These are phyloP conservation scores for Flammula alnicola DNA, from an alignment of 1,284 basidiomycete genomes.

Conservation along the genomic window DNA sequence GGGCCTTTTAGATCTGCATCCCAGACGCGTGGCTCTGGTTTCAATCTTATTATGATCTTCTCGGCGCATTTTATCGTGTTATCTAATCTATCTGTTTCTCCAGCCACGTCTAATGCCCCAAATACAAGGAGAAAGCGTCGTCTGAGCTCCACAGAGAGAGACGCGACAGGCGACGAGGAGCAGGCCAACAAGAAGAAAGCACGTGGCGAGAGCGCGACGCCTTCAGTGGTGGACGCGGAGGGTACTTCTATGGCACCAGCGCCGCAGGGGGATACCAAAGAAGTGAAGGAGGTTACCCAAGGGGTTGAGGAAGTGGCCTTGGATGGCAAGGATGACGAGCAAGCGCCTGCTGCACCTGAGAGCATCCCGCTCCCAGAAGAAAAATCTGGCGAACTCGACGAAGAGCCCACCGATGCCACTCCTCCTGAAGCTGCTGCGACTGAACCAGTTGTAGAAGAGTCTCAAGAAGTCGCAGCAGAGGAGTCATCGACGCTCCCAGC, in stretches of 20 bases:
- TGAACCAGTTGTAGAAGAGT: slow-evolving; percentile 1
- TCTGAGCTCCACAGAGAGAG: slow-evolving; percentile 55
- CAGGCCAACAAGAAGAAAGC: slow-evolving; percentile 51
- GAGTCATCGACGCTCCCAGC: slow-evolving; percentile 1
- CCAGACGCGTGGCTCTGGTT: slow-evolving; percentile 20
- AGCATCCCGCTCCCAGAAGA: slow-evolving; percentile 59
- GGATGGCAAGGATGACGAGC: slow-evolving; percentile 41
- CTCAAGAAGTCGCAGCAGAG: neutral
- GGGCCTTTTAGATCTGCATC: slow-evolving; percentile 1
- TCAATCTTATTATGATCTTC: slow-evolving; percentile 10
- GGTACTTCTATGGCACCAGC: slow-evolving; percentile 23
- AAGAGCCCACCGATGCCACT: slow-evolving; percentile 18
- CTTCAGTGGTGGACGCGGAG: slow-evolving; percentile 27
- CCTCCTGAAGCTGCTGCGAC: slow-evolving; percentile 10
- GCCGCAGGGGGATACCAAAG: slow-evolving; percentile 44
- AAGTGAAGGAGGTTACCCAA: slow-evolving; percentile 68
- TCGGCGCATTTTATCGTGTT: slow-evolving; percentile 13
- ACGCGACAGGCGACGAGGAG: slow-evolving; percentile 41
- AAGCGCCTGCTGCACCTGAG: slow-evolving; percentile 38
- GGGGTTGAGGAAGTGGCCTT: slow-evolving; percentile 73
- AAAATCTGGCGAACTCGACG: slow-evolving; percentile 36
- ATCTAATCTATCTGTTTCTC: slow-evolving; percentile 22
- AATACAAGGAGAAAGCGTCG: slow-evolving; percentile 69
- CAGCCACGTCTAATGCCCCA: slow-evolving; percentile 77
- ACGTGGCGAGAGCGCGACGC: slow-evolving; percentile 31